Base-by-base conservation (phyloP, 768 basidiomycete species). In the Dendrothele bispora region DNA sequence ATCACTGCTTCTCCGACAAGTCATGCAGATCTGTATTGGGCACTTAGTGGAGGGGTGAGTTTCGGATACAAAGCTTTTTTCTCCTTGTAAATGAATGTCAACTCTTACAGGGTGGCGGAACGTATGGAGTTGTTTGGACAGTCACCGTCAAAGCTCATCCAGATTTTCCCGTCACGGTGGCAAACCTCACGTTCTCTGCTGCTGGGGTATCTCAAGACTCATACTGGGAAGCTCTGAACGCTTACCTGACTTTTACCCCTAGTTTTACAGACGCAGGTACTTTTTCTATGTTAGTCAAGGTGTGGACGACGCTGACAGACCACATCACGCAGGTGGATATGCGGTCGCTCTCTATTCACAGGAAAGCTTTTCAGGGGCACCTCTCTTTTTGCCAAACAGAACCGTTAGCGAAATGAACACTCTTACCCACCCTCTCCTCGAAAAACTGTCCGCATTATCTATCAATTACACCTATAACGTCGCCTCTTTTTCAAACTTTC, bases 21-120 rank as follows among this genome's bases (percentile, higher is more conserved):
- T 10, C 66, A 61, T 1, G 68, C 68, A 51, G 58, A 64, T 22
- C 58, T 57, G 7, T 53, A 67, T 14, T 52, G 17, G 14, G 12
- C 7, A n/a, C 21, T 18, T 41, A 24, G 26, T 8, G 39, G 34
- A 14, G 5, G 7, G 3, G 3, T 20, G n/a, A 18, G 4, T 17
- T n/a, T n/a, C 17, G n/a, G 39, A 36, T 20, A 32, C 25, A 6
- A 25, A 44, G 12, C 21, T 29, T 61, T 50, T 36, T 26, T 48
- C 11, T n/a, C 25, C 43, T 7, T 7, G n/a, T 37, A 64, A 62
- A 51, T 65, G 1, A 55, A 68, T 38, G 39, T 25, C n/a, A n/a
- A n/a, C n/a, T n/a, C n/a, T n/a, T n/a, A n/a, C n/a, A n/a, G n/a
- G 49, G 49, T 26, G 49, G 42, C n/a, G 45, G 45, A 20, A 51